phyloP scores from a whole-genome alignment of 176 grass and related monocot species.

The Eragrostis nindensis region DNA sequence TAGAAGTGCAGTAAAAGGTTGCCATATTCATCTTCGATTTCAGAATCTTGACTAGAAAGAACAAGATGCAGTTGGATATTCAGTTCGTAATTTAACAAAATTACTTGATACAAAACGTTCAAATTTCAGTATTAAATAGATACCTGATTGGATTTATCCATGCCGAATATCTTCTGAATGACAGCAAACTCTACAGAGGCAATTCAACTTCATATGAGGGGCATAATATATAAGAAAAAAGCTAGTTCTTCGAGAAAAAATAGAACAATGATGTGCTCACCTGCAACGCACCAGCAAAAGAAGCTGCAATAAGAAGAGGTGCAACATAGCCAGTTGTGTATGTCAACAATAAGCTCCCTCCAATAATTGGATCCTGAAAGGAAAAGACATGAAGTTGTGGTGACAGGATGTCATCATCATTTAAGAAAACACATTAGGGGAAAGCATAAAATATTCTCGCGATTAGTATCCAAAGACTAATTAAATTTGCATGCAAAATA shows the following conservation, averaged over 20 bases:
- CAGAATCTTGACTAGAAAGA: background rate
- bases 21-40: background rate
- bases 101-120: slow-evolving; percentile 1
- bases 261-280: slow-evolving; percentile 29
- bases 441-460: background rate
- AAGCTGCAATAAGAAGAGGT: slow-evolving; percentile 95
- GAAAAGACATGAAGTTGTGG: slow-evolving; percentile 18
- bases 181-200: slow-evolving; percentile 78
- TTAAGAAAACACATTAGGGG: slow-evolving; percentile 16
- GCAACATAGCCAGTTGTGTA: slow-evolving; percentile 95
- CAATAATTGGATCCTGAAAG: slow-evolving; percentile 82
- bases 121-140: slow-evolving; percentile 32
- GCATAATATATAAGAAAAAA: slow-evolving; percentile 27
- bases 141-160: slow-evolving; percentile 99
- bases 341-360: slow-evolving; percentile 88
- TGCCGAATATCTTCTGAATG: slow-evolving; percentile 84
- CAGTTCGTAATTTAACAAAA: background rate
- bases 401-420: slow-evolving; percentile 17
- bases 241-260: slow-evolving; percentile 6
- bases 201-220: slow-evolving; percentile 31
- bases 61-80: background rate
- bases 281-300: slow-evolving; percentile 96
- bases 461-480: too few species aligned
- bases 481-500: too few species aligned
- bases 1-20: background rate